These are phyloP conservation scores for Tubosaeta sp. DNA, from an alignment of 768 basidiomycete genomes.

Conservation along the genomic window DNA sequence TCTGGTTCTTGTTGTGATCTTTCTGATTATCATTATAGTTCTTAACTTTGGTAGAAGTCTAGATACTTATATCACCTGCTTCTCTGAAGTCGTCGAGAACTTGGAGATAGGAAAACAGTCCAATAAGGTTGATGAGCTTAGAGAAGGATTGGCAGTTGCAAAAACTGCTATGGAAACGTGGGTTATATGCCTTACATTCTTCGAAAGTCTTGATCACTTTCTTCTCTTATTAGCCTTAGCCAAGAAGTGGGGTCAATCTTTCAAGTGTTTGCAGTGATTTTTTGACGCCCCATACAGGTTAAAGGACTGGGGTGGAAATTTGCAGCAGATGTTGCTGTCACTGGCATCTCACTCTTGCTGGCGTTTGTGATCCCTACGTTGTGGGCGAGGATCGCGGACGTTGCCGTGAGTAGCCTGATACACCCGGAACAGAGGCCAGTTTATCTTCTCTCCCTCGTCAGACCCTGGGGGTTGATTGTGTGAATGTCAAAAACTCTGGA, in stretches of 20 bases:
- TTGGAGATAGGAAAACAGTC: conserved; percentile 4
- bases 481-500: conserved; percentile 4
- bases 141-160: background rate
- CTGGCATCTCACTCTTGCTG: conserved; percentile 14
- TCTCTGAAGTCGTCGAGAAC: conserved; percentile 10
- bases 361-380: conserved; percentile 8
- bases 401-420: background rate
- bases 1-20: background rate
- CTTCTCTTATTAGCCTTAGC: conserved; percentile 9
- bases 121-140: conserved; percentile 3
- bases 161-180: conserved; percentile 15
- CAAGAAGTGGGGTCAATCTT: conserved; percentile 8
- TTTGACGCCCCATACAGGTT: conserved; percentile 10
- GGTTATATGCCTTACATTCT: background rate
- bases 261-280: background rate
- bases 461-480: conserved; percentile 5
- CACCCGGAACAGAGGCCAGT: background rate
- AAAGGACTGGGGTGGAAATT: conserved; percentile 18
- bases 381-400: conserved; percentile 7
- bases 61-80: conserved; percentile 12
- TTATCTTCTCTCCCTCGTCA: background rate
- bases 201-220: background rate
- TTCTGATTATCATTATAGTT: conserved; percentile 4
- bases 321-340: conserved; percentile 8
- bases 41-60: conserved; percentile 13